Evolutionary conservation across 2,329 filamentous ascomycete species (phyloP).

Genomic region (Neonectria neomacrospora): DNA sequence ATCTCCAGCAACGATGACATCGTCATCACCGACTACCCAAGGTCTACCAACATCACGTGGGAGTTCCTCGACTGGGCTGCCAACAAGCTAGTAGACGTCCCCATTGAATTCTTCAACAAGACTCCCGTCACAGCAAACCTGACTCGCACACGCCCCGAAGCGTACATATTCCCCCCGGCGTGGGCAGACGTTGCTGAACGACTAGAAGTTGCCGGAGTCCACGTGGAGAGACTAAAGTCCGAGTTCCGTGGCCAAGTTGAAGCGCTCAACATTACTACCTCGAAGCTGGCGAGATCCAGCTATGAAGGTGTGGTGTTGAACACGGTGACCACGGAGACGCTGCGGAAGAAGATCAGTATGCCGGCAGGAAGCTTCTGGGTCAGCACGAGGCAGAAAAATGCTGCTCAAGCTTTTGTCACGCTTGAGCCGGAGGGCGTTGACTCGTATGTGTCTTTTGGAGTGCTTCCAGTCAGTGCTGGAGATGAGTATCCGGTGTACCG

Average conservation of each 20-base stretch:
- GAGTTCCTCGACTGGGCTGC: constrained; percentile 41
- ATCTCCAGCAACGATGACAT: constrained; percentile 41
- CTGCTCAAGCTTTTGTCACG: constrained; percentile 41
- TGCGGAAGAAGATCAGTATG: constrained; percentile 35
- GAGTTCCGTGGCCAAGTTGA: constrained; percentile 41
- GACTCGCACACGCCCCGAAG: constrained; percentile 42
- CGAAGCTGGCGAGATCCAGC: constrained; percentile 21
- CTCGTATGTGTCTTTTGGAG: constrained; percentile 41
- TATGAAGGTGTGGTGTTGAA: constrained; percentile 43
- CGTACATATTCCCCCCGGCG: constrained; percentile 43
- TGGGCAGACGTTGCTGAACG: constrained; percentile 40
- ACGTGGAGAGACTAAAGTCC: constrained; percentile 36
- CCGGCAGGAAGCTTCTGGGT: constrained; percentile 44
- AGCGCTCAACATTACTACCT: constrained; percentile 35
- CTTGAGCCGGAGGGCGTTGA: constrained; percentile 46
- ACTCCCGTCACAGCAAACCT: constrained; percentile 42
- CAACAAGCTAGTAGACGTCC: constrained; percentile 38
- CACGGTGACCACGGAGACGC: constrained; percentile 34
- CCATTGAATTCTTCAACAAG: constrained; percentile 40
- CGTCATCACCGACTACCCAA: constrained; percentile 38
- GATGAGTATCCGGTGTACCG: constrained; percentile 47
- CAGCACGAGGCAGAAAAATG: constrained; percentile 41
- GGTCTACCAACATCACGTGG: constrained; percentile 40
- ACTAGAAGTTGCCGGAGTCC: constrained; percentile 38
- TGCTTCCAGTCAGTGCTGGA: constrained; percentile 37